A percentile compares a stretch with the other conserved stretches of the same genome.
phyloP scores from a whole-genome alignment of 805 yeast genomes.

The Candida taoyuanica region DNA sequence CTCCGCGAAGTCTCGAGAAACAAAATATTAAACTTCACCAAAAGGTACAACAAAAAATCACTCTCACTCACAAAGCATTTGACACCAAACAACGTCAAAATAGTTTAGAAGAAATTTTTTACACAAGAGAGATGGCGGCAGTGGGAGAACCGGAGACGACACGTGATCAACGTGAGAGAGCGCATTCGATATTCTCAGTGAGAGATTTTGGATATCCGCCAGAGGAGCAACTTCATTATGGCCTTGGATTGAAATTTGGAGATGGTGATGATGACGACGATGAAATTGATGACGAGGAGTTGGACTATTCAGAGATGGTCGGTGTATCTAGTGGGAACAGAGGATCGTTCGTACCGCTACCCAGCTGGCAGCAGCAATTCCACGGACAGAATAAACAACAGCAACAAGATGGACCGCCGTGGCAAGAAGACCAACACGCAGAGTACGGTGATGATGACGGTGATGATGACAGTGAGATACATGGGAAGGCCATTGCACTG shows the following conservation, averaged over 20 bases:
- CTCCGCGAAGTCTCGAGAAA: no score
- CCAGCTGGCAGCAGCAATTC: constrained; percentile 8
- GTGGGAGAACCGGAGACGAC: not conserved
- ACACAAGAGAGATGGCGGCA: not conserved
- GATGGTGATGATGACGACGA: constrained; percentile 26
- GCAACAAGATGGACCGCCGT: constrained; percentile 6
- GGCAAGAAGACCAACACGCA: constrained; percentile 4
- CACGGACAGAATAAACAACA: not conserved
- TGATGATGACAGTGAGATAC: constrained; percentile 33
- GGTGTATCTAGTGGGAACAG: constrained; percentile 3
- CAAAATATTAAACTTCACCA: no score
- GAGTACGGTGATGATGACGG: constrained; percentile 25
- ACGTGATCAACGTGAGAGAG: constrained; percentile 4
- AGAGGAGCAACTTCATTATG: constrained; percentile 67
- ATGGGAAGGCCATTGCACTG: constrained; percentile 72
- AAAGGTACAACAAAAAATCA: no score
- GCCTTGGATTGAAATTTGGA: constrained; percentile 5
- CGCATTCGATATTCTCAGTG: constrained; percentile 38
- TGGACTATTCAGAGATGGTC: constrained; percentile 6
- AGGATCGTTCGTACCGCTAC: constrained; percentile 19
- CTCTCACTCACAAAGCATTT: no score
- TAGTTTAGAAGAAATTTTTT: not conserved
- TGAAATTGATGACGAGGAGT: constrained; percentile 18
- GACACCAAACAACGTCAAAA: not conserved
- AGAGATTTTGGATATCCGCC: constrained; percentile 80